Conservation (phyloP, 768 basidiomycete species). For the Lactifluus subvellereus region DNA sequence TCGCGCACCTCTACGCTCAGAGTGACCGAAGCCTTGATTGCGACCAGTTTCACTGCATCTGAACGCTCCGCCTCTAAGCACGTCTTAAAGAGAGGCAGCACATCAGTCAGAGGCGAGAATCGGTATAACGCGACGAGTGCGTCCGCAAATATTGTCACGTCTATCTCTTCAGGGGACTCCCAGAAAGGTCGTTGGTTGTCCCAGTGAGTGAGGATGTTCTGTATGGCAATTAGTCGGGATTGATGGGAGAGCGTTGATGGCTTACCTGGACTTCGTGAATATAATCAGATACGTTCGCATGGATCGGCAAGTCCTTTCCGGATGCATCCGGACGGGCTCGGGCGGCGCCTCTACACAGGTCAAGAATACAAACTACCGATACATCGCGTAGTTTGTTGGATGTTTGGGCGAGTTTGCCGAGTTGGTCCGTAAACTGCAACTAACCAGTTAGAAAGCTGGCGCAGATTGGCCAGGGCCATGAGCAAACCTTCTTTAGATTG, state of each 20-base stretch:
- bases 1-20: conserved; percentile 57
- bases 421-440: conserved; percentile 55
- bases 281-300: conserved; percentile 61
- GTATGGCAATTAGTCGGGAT: conserved; percentile 26
- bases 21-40: conserved; percentile 65
- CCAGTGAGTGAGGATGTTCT: conserved; percentile 32
- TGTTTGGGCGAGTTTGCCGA: conserved; percentile 41
- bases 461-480: background rate
- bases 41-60: conserved; percentile 75
- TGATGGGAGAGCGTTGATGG: background rate
- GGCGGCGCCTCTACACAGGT: conserved; percentile 70
- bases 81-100: conserved; percentile 50
- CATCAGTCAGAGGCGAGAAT: conserved; percentile 59
- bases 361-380: conserved; percentile 65
- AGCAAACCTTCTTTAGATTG: conserved; percentile 24
- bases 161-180: conserved; percentile 63
- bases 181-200: conserved; percentile 51
- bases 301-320: conserved; percentile 56
- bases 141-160: conserved; percentile 72
- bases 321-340: conserved; percentile 32
- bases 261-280: conserved; percentile 76
- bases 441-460: conserved; percentile 2
- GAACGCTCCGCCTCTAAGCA: conserved; percentile 75
- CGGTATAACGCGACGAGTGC: conserved; percentile 68
- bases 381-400: conserved; percentile 58